Evolutionary conservation across 495 filamentous ascomycete species (phyloP), one percentile per base, ranked within the genome.

Genomic region (Lentithecium fluviatile): DNA sequence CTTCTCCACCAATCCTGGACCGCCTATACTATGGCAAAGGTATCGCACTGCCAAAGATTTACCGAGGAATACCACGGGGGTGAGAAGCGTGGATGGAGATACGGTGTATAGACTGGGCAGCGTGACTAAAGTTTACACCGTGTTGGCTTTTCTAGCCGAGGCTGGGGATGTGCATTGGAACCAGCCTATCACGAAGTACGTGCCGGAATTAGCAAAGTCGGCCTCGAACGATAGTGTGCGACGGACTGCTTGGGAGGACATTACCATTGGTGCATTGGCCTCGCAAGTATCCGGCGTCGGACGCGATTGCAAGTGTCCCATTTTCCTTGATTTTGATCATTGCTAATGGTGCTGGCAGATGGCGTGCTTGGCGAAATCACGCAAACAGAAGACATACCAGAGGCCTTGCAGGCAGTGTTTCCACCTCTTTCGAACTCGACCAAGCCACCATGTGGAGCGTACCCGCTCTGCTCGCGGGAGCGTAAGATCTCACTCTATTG

Each of bases 71-170:
- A 45, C 52, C 11, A 42, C 52, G 2, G 52, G 52, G 2, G 52
- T 55, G n/a, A 55, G 43, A n/a, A 45, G 25, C 13, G 52, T 55
- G n/a, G 52, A 45, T 38, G 66, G 69, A 0, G 63, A 79, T 47
- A 79, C 77, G 1, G 72, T 81, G 0, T 82, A 72, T 43, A 70
- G 79, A 1, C 74, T 80, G 21, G 78, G 77, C 19, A 81, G 79
- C 36, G 70, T 80, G 10, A 77, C 77, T 10, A 81, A 82, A 62
- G 66, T 81, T 1, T 76, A 78, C 43, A 78, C 77, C 0, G 74
- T 78, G 2, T 69, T 79, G 36, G 66, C 75, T 0, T 78, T 78
- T 21, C 70, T 86, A 32, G 56, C 76, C 24, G 62, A 70, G 65
- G 80, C 71, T 61, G 75, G 67, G 34, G 77, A 70, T 53, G 70